Evolutionary conservation across 2,329 filamentous ascomycete genomes (phyloP).

Genomic region (Chrysoporthe austroafricana): DNA sequence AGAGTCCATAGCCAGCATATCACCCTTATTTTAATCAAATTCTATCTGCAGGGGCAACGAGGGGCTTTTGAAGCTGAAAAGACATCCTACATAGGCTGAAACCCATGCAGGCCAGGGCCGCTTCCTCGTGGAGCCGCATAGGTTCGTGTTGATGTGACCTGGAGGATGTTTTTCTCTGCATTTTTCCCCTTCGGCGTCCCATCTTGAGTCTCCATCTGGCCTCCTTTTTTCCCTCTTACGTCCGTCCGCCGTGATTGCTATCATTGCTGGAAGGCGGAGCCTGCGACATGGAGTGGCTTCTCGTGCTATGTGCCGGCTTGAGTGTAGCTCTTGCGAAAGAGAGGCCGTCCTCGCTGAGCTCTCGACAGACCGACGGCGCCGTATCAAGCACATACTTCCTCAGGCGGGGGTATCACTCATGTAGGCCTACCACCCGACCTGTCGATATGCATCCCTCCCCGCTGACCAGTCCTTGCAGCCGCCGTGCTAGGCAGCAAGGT

Average conservation of each 20-base stretch:
- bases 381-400: conserved; percentile 20
- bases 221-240: neutral
- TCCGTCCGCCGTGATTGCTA: neutral
- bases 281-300: conserved; percentile 15
- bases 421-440: conserved; percentile 25
- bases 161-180: neutral
- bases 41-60: neutral
- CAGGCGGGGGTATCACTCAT: conserved; percentile 33
- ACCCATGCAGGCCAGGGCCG: neutral
- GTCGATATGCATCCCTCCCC: neutral
- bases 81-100: neutral
- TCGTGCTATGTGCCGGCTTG: conserved; percentile 2
- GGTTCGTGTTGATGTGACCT: neutral
- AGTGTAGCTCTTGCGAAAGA: neutral
- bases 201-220: neutral
- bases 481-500: conserved; percentile 31
- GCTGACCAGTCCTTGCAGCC: conserved; percentile 27
- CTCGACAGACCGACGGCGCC: conserved; percentile 16
- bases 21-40: neutral
- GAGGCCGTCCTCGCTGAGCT: neutral
- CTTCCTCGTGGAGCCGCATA: neutral
- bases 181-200: neutral
- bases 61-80: neutral
- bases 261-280: neutral
- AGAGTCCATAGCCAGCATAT: neutral